Evolutionary conservation across 139 green algal genomes (phyloP), one percentile per base, ranked within the genome.

Genomic region (Chlamydomonas incerta): DNA sequence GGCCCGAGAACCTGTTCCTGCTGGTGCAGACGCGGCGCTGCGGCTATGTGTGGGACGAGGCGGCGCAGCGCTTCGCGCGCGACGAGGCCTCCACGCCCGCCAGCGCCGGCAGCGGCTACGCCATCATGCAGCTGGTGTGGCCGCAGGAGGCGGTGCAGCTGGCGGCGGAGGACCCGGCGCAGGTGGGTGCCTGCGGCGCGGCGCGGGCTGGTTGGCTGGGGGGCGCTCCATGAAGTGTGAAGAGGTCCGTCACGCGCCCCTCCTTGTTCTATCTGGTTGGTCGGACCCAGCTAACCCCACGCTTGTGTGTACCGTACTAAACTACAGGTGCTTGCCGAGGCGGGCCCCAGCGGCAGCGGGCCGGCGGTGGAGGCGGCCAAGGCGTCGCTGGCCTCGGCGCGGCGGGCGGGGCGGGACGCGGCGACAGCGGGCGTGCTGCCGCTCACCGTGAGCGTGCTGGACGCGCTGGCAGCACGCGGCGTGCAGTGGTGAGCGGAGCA

Each of bases 51-150:
- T 88, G 79, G 69, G 41, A 74, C 63, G 2, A 8, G 37, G 52
- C 68, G n/a, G n/a, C 35, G 29, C 63, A 46, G 46, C 24, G 35
- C 28, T 88, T 88, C 41, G 26, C 37, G 28, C 55, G 50, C 46
- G 57, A 77, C n/a, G 26, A 37, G 13, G 52, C 50, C 65, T 55
- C 50, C 0, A 11, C 62, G 65, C 74, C 55, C 47, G 60, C 66
- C 10, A 47, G 63, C 24, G 65, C 67, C n/a, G 83, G 83, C 65
- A 83, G 65, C 74, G 83, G 83, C 15, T 88, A 84, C 74, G 66
- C 63, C 33, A 67, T 87, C 37, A 82, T 90, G 86, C 86, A 87
- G 77, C 80, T 88, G 18, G n/a, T 72, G 33, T 88, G 83, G 83
- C 63, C 60, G 67, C 52, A 46, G 34, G 74, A 88, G 52, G 74